Evolutionary conservation across 768 basidiomycete genomes (phyloP).

Genomic region (Auricularia cornea): DNA sequence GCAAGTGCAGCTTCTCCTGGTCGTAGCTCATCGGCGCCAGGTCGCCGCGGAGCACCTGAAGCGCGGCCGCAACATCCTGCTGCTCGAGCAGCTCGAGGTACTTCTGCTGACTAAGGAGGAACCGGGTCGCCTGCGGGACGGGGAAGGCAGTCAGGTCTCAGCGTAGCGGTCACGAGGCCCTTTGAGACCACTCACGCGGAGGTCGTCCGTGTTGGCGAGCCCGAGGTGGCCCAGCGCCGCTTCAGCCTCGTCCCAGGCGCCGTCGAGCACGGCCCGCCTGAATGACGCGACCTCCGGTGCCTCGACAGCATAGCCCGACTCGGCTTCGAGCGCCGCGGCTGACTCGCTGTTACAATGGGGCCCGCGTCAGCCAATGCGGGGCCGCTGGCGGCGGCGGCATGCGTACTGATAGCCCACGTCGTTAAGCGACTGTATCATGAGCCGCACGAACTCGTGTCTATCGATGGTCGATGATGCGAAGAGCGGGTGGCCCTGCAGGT

Average conservation of each 20-base stretch:
- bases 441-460: conserved; percentile 83
- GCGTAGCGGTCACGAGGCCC: not conserved
- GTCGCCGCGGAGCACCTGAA: conserved; percentile 81
- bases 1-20: conserved; percentile 69
- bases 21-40: conserved; percentile 76
- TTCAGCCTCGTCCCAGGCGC: conserved; percentile 74
- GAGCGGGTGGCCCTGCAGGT: conserved; percentile 1
- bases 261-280: conserved; percentile 68
- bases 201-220: conserved; percentile 54
- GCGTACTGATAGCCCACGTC: conserved; percentile 68
- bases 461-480: conserved; percentile 32
- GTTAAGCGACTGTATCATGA: conserved; percentile 81
- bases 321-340: conserved; percentile 80
- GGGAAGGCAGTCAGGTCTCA: conserved; percentile 1
- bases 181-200: conserved; percentile 45
- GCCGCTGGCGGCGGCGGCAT: not conserved
- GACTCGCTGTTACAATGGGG: conserved; percentile 53
- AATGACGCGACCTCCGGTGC: conserved; percentile 69
- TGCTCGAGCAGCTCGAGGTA: conserved; percentile 88
- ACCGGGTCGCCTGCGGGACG: conserved; percentile 64
- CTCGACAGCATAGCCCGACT: conserved; percentile 88
- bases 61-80: conserved; percentile 67
- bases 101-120: conserved; percentile 90
- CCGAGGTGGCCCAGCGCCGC: conserved; percentile 58
- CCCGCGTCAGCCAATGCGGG: conserved; percentile 44